Conservation (phyloP, 2,329 filamentous ascomycete genomes). For the Pezicula neosporulosa region DNA sequence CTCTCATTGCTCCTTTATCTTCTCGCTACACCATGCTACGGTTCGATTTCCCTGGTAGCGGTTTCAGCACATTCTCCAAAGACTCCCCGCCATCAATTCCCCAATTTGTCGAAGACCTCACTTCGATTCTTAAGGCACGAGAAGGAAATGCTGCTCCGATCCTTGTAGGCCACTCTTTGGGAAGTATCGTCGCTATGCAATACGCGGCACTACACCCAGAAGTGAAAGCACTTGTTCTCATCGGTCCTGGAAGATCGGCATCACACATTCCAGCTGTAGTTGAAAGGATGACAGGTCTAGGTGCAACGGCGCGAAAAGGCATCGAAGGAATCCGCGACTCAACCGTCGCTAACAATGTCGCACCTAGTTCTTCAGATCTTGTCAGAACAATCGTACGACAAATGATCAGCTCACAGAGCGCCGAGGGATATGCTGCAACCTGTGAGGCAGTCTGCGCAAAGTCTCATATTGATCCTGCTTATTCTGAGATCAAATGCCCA, state of each 20-base stretch:
- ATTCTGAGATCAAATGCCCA: constrained; percentile 26
- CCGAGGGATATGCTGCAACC: constrained; percentile 30
- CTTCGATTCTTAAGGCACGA: constrained; percentile 9
- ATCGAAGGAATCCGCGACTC: constrained; percentile 25
- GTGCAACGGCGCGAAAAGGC: constrained; percentile 22
- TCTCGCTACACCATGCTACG: constrained; percentile 14
- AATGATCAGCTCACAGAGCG: constrained; percentile 27
- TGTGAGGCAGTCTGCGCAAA: constrained; percentile 27
- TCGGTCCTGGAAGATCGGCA: constrained; percentile 29
- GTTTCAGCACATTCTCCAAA: constrained; percentile 14
- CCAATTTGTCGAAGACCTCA: constrained; percentile 11
- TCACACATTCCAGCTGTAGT: constrained; percentile 26
- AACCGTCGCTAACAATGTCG: constrained; percentile 27
- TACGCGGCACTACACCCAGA: constrained; percentile 28
- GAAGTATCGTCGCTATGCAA: constrained; percentile 32
- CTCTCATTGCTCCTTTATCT: constrained; percentile 13
- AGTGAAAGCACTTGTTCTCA: constrained; percentile 25
- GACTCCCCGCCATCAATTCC: constrained; percentile 10
- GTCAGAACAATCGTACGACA: constrained; percentile 21
- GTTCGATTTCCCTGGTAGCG: constrained; percentile 14
- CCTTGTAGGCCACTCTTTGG: constrained; percentile 33
- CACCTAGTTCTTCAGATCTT: constrained; percentile 17
- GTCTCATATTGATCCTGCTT: constrained; percentile 29
- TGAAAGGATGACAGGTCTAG: constrained; percentile 28
- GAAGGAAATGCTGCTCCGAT: constrained; percentile 9